Evolutionary conservation across 1,139 yeast species (phyloP), one percentile per base, ranked within the genome.

Genomic region (Suhomyces taliae): DNA sequence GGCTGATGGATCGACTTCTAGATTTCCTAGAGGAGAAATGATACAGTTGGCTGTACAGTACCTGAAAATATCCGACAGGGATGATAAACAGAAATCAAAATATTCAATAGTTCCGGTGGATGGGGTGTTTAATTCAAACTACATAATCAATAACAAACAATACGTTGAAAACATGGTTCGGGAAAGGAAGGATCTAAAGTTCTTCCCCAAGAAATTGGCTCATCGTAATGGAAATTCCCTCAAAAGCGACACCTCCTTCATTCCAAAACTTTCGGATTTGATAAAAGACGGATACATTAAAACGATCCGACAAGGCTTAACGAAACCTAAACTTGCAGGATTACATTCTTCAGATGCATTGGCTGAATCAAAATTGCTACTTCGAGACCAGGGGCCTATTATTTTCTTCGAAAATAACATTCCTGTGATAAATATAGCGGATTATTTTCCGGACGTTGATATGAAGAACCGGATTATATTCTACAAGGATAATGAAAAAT

Each of bases 21-120:
- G 62, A 26, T 59, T 59, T 43, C 68, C 70, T 1, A 51, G 41
- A 24, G 69, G 69, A 9, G 58, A 53, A 46, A 55, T 64, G 58
- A 51, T 66, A 24, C 57, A 58, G 37, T 44, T 67, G 33, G 56
- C 59, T 3, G 58, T 58, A 4, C 45, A 49, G 39, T 24, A 38
- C 37, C 45, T 15, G 46, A 8, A n/a, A 6, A 9, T 19, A 7
- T 27, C 34, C 39, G 39, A 27, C 31, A 36, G 45, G 40, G 38
- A 33, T 9, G 33, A 24, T 10, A 34, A 27, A 15, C 12, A 27
- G 24, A 19, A 9, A 26, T 19, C 40, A 24, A 40, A 34, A 15
- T 46, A 40, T 15, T 41, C 44, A 48, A 47, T 54, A 36, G 39
- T 50, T 7, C 58, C 60, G 6, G 45, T 48, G 19, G 26, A 31